These are phyloP conservation scores for Cephalotrichum gorgonifer DNA, from an alignment of 2,329 filamentous ascomycete species.

Conservation along the genomic window DNA sequence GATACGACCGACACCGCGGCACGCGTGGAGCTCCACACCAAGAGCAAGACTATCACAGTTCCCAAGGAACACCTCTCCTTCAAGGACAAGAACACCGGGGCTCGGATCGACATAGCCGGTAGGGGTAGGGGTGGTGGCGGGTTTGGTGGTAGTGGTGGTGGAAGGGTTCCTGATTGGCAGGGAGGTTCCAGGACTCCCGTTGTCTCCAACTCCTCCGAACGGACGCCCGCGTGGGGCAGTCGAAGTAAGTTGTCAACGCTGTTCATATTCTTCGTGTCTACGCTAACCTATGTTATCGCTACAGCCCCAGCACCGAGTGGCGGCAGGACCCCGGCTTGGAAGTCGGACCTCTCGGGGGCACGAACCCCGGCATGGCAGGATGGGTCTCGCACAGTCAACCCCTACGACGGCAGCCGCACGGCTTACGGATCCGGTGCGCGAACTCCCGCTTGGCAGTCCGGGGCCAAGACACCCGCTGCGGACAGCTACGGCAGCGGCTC, in stretches of 20 bases:
- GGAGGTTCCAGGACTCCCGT: conserved; percentile 60
- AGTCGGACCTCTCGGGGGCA: conserved; percentile 41
- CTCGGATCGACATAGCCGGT: conserved; percentile 60
- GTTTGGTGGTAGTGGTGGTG: conserved; percentile 34
- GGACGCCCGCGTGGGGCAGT: conserved; percentile 68
- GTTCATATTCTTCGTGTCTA: background rate
- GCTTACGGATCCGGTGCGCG: conserved; percentile 66
- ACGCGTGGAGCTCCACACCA: conserved; percentile 87
- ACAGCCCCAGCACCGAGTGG: conserved; percentile 44
- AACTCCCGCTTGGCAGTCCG: conserved; percentile 70
- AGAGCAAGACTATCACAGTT: conserved; percentile 82
- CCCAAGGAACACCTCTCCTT: conserved; percentile 72
- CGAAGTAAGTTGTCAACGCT: conserved; percentile 44
- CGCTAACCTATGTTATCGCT: background rate
- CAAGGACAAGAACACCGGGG: conserved; percentile 74
- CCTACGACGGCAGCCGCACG: conserved; percentile 64
- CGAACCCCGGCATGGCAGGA: conserved; percentile 64
- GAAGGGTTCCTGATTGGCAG: conserved; percentile 46
- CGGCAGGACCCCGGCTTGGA: conserved; percentile 55
- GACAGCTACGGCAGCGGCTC: conserved; percentile 58
- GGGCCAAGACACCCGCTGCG: conserved; percentile 59
- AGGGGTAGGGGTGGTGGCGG: conserved; percentile 31
- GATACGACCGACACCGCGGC: conserved; percentile 81
- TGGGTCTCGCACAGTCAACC: conserved; percentile 57
- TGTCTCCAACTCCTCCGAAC: conserved; percentile 46